Percentiles rank a stretch among this genome's conserved stretches.
Evolutionary conservation across 805 yeast species (phyloP).

Genomic region (Candida argentea): DNA sequence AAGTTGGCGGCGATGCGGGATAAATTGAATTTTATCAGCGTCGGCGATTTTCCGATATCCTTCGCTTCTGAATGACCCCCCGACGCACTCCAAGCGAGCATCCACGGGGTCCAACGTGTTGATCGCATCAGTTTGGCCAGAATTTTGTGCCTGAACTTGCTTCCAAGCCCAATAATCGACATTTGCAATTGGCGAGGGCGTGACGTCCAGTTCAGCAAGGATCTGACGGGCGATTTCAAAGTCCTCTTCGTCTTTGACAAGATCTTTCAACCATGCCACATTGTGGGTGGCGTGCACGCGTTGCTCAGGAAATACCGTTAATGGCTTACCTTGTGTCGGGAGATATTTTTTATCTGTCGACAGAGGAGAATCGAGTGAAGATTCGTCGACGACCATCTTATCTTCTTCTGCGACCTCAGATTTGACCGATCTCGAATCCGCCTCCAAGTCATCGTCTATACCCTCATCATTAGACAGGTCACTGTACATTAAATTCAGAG

Average conservation of each 20-base stretch:
- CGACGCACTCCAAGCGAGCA: slow-evolving; percentile 25
- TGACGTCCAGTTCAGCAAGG: slow-evolving; percentile 12
- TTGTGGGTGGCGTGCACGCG: slow-evolving; percentile 43
- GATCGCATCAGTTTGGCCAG: slow-evolving; percentile 16
- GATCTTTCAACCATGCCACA: too few relatives aligned
- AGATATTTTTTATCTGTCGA: slow-evolving; percentile 28
- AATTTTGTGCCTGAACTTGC: slow-evolving; percentile 23
- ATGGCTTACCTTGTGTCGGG: slow-evolving; percentile 44
- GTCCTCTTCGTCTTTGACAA: slow-evolving; percentile 76
- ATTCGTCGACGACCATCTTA: slow-evolving; percentile 7
- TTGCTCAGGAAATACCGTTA: slow-evolving; percentile 44
- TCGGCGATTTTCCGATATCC: slow-evolving; percentile 72
- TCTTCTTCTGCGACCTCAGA: slow-evolving; percentile 12
- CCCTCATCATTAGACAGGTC: slow-evolving; percentile 23
- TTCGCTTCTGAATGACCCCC: slow-evolving; percentile 61
- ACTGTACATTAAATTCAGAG: slow-evolving; percentile 23
- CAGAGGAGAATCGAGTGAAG: slow-evolving; percentile 17
- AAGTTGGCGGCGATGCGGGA: slow-evolving; percentile 70
- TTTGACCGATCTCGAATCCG: too few relatives aligned
- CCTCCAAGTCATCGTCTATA: slow-evolving; percentile 10
- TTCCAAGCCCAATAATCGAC: slow-evolving; percentile 63
- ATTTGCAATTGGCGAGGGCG: slow-evolving; percentile 19
- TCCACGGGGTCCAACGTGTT: slow-evolving; percentile 19
- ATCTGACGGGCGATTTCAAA: slow-evolving; percentile 39
- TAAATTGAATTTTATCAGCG: slow-evolving; percentile 57